A percentile compares a stretch with the other conserved stretches of the same genome.
phyloP scores from a whole-genome alignment of 2,329 filamentous ascomycete genomes.

The Sporothrix brasiliensis region DNA sequence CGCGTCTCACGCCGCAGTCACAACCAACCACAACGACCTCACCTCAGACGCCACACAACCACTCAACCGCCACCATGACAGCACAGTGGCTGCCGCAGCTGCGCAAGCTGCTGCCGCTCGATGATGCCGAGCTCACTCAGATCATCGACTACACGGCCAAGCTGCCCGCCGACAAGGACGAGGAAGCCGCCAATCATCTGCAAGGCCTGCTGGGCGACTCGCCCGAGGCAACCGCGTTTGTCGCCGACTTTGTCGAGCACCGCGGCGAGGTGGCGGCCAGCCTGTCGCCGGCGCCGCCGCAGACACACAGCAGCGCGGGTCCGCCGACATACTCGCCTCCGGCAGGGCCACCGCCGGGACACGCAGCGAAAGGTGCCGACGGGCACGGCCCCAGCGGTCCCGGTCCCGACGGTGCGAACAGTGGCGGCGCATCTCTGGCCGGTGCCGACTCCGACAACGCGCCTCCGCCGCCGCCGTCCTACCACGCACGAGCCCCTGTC shows the following conservation, averaged over 20 bases:
- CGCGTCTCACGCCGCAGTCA: background rate
- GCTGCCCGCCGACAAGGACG: conserved; percentile 25
- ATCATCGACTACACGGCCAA: conserved; percentile 21
- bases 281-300: background rate
- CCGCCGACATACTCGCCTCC: conserved; percentile 9
- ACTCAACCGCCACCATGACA: background rate
- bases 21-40: background rate
- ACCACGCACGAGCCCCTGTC: background rate
- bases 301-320: background rate
- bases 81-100: conserved; percentile 20
- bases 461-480: conserved; percentile 22
- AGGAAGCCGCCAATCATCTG: conserved; percentile 27
- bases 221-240: conserved; percentile 22
- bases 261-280: background rate
- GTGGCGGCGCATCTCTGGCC: background rate
- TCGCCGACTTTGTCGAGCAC: conserved; percentile 28
- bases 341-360: background rate
- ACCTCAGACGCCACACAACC: background rate
- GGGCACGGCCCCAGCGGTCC: background rate
- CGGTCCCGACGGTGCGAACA: background rate
- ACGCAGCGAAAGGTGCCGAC: background rate
- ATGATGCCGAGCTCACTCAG: conserved; percentile 29
- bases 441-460: background rate
- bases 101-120: conserved; percentile 30
- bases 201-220: conserved; percentile 28